These are phyloP conservation scores for Picochlorum sp. DNA, from an alignment of 139 green algal genomes.

Conservation along the genomic window DNA sequence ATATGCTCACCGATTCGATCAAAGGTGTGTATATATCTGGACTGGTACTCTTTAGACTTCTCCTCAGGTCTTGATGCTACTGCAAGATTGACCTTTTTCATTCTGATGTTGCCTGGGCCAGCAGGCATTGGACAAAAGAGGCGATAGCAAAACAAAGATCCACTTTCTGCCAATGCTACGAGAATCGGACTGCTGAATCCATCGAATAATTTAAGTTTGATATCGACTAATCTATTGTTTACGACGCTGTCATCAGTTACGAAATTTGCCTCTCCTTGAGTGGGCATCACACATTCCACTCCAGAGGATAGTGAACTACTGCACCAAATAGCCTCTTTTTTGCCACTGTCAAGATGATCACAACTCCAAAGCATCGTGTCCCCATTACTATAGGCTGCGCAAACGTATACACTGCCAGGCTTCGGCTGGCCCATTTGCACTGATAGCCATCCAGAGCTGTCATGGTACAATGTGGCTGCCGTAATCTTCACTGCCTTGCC, in stretches of 20 bases:
- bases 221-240: not conserved
- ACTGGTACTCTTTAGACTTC: not conserved
- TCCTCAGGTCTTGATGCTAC: not conserved
- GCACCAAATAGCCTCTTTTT: not conserved
- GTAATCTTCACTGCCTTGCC: too few species aligned
- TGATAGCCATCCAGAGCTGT: too few species aligned
- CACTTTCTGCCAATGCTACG: too few species aligned
- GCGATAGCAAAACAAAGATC: too few species aligned
- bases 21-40: constrained; percentile 25
- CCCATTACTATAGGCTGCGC: not conserved
- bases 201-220: not conserved
- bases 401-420: not conserved
- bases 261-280: not conserved
- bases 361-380: not conserved
- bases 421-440: too few species aligned
- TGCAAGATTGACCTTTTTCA: too few species aligned
- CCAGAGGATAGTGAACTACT: not conserved
- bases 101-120: too few species aligned
- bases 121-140: too few species aligned
- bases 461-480: too few species aligned
- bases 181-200: too few species aligned
- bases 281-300: not conserved
- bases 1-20: constrained; percentile 35
- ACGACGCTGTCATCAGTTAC: not conserved
- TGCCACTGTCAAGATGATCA: not conserved